Conservation (phyloP, 805 yeast species). For the Candida sanyiensis region DNA sequence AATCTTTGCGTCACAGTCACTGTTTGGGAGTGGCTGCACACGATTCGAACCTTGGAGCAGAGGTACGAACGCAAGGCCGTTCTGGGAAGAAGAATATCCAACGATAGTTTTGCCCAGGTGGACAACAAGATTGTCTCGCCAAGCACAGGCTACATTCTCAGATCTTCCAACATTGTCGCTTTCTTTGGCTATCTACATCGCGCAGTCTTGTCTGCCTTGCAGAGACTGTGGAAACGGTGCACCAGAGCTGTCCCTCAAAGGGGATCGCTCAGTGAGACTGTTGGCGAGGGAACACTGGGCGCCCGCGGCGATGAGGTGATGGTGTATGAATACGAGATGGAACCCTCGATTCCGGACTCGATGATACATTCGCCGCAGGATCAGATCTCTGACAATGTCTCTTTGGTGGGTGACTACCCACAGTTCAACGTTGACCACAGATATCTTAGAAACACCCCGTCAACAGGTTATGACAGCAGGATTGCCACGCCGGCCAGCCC, state of each 20-base stretch:
- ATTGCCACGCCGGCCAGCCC: slow-evolving; percentile 13
- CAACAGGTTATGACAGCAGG: slow-evolving; percentile 15
- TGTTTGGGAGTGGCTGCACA: slow-evolving; percentile 63
- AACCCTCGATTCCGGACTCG: slow-evolving; percentile 5
- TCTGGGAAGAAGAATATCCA: slow-evolving; percentile 51
- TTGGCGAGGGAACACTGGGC: not conserved
- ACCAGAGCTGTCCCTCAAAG: not conserved
- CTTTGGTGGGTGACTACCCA: slow-evolving; percentile 23
- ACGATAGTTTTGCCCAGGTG: slow-evolving; percentile 34
- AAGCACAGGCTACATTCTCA: slow-evolving; percentile 16
- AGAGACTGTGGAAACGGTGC: not conserved
- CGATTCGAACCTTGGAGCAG: slow-evolving; percentile 45
- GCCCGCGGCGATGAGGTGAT: slow-evolving; percentile 1
- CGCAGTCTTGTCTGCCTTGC: not conserved
- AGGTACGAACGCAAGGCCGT: slow-evolving; percentile 49
- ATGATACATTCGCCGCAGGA: slow-evolving; percentile 2
- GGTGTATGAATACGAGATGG: slow-evolving; percentile 8
- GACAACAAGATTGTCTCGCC: slow-evolving; percentile 5
- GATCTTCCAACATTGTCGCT: slow-evolving; percentile 17
- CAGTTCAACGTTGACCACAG: slow-evolving; percentile 25
- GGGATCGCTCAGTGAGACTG: not conserved
- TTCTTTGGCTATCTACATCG: slow-evolving; percentile 12
- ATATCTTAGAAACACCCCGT: slow-evolving; percentile 24
- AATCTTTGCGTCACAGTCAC: slow-evolving; percentile 46
- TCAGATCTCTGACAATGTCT: slow-evolving; percentile 9